A percentile compares a stretch with the other conserved stretches of the same genome.
Evolutionary conservation across 257 asterid species (phyloP).

Genomic region (Knoxia roxburghii): DNA sequence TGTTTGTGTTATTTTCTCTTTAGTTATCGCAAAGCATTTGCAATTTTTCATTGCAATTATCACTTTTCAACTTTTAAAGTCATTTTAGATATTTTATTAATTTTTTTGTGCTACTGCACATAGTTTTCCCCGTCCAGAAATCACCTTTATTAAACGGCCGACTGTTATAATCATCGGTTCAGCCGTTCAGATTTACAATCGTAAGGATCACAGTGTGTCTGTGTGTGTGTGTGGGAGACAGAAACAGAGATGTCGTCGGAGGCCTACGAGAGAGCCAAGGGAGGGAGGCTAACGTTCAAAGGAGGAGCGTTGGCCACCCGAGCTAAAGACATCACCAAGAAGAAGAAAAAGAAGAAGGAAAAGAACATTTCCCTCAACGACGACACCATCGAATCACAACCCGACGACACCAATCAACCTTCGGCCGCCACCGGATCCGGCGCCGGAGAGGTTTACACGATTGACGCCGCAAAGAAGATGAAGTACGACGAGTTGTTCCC

Average conservation of each 20-base stretch:
- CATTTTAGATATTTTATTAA: no score
- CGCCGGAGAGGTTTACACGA: conserved; percentile 58
- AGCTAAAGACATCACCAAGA: conserved; percentile 70
- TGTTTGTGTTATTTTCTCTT: no score
- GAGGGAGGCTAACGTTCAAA: conserved; percentile 84
- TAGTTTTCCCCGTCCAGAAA: no score
- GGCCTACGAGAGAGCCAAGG: conserved; percentile 67
- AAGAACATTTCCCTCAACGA: conserved; percentile 24
- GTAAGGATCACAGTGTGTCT: no score
- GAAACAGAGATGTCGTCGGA: conserved; percentile 52
- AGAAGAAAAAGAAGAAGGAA: conserved; percentile 60
- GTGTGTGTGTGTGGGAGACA: background rate
- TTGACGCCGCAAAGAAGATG: conserved; percentile 94
- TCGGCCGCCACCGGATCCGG: conserved; percentile 36
- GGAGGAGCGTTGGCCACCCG: conserved; percentile 88
- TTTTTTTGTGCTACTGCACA: no score
- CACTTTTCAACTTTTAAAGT: no score
- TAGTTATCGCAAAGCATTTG: no score
- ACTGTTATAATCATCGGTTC: no score
- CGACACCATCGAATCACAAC: conserved; percentile 5
- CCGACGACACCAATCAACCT: conserved; percentile 22
- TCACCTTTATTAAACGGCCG: no score
- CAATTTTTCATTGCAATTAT: no score
- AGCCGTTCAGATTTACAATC: no score
- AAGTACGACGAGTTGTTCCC: conserved; percentile 94